phyloP scores from a whole-genome alignment of 2,329 filamentous ascomycete genomes.

The Talaromyces sp. region DNA sequence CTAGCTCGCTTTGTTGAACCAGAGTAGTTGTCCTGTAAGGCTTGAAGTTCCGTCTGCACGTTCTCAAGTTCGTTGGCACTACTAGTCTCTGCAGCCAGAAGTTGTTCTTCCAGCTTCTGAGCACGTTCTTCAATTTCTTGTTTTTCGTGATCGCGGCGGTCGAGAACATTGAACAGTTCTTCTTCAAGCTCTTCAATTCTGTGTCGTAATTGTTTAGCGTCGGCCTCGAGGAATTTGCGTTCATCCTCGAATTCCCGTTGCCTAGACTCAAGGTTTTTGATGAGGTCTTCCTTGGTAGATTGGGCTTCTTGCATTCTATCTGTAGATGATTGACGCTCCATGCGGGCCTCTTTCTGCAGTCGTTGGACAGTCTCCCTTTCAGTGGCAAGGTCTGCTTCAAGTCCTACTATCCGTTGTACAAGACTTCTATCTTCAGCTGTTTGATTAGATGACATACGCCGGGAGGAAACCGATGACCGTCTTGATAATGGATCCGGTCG shows the following conservation, averaged over 20 bases:
- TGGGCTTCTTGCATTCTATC: constrained; percentile 75
- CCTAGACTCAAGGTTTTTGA: constrained; percentile 90
- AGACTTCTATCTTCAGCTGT: constrained; percentile 58
- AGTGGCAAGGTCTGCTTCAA: constrained; percentile 73
- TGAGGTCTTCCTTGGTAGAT: constrained; percentile 86
- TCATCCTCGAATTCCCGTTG: constrained; percentile 85
- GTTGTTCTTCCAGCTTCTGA: constrained; percentile 64
- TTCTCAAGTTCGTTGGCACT: constrained; percentile 44
- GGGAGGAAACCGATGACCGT: constrained; percentile 58
- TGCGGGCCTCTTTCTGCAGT: constrained; percentile 67
- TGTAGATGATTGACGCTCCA: constrained; percentile 58
- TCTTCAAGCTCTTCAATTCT: constrained; percentile 87
- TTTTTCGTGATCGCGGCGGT: constrained; percentile 78
- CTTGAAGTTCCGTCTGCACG: constrained; percentile 47
- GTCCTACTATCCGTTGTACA: constrained; percentile 57
- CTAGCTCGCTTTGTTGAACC: constrained; percentile 59
- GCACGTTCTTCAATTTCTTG: constrained; percentile 65
- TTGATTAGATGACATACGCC: constrained; percentile 60
- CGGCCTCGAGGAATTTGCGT: constrained; percentile 74
- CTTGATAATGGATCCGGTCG: constrained; percentile 47
- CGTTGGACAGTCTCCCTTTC: constrained; percentile 66
- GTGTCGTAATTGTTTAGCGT: constrained; percentile 70
- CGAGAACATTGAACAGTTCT: constrained; percentile 78
- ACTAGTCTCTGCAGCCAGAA: constrained; percentile 57
- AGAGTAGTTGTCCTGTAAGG: constrained; percentile 56